Evolutionary conservation across 129 eudicot species (phyloP), one percentile per base, ranked within the genome.

Genomic region (Tagetes erecta): DNA sequence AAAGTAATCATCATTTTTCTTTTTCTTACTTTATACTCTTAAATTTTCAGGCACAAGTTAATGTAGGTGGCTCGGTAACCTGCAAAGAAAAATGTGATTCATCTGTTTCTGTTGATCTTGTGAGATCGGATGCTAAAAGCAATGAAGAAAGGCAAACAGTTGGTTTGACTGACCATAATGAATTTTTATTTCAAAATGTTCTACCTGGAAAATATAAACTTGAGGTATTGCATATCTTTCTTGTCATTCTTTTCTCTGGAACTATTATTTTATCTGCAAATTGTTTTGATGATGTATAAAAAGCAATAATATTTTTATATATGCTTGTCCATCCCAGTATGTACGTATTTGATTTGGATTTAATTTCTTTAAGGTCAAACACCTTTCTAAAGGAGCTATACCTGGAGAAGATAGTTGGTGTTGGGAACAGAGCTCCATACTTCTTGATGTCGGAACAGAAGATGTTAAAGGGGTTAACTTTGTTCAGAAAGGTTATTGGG

Each of bases 11-110:
- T 55, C 65, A 53, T 71, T 10, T 71, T 27, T 39, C 37, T 4
- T 72, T 68, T 76, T 76, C 70, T 72, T 31, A 64, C 73, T 37
- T 68, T 66, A 72, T 5, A 6, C n/a, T 68, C 46, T 83, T 52
- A 58, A 37, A 77, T 56, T 77, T 14, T 58, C 82, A 94, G 99
- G 97, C 99, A 67, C 96, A 83, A 76, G 99, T 94, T 13, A 87
- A 75, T 73, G 80, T 94, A 31, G 85, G 65, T 76, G 99, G 99
- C 73, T 83, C 86, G 8, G 97, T 94, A 65, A 81, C 82, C 57
- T 94, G 99, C 96, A 91, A 88, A 84, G 94, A 88, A 72, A 85
- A 83, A 57, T 94, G 99, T 80, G 96, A 91, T 73, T 81, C 96
- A 11, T 84, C 91, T 74, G 81, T 88, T 80, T 83, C 81, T n/a